Evolutionary conservation across 108 stramenopile genomes (phyloP).

Genomic region (Stephanodiscus triporus): DNA sequence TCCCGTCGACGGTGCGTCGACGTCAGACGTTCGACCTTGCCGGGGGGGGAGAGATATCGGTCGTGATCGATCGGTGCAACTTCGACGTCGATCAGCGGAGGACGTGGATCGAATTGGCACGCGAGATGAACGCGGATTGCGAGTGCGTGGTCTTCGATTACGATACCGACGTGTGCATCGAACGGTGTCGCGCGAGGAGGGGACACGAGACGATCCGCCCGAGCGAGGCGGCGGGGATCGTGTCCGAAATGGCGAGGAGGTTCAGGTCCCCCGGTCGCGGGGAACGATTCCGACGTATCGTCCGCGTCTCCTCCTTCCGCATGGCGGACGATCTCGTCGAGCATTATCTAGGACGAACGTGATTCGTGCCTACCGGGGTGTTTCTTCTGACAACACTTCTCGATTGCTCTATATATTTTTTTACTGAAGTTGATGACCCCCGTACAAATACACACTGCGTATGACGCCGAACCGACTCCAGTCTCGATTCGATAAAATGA

Average conservation of each 20-base stretch:
- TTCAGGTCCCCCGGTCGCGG: slow-evolving; percentile 28
- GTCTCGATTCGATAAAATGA: no score
- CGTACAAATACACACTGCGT: no score
- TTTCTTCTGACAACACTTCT: no score
- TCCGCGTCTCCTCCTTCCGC: slow-evolving; percentile 17
- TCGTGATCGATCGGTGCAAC: slow-evolving; percentile 77
- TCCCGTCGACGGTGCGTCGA: slow-evolving; percentile 53
- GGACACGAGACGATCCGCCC: slow-evolving; percentile 43
- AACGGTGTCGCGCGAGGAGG: slow-evolving; percentile 27
- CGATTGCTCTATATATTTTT: no score
- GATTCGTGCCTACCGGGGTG: no score
- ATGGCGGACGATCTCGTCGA: slow-evolving; percentile 11
- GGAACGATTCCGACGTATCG: slow-evolving; percentile 23
- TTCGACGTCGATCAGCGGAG: slow-evolving; percentile 56
- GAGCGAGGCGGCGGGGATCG: slow-evolving; percentile 23
- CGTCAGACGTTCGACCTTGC: slow-evolving; percentile 22
- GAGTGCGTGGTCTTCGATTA: slow-evolving; percentile 43
- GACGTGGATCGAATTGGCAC: slow-evolving; percentile 41
- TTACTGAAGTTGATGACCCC: no score
- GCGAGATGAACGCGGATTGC: slow-evolving; percentile 10
- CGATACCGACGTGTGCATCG: slow-evolving; percentile 31
- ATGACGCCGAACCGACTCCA: no score
- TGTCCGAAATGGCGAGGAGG: slow-evolving; percentile 22
- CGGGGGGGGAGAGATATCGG: slow-evolving; percentile 18
- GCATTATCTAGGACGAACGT: slow-evolving; percentile 2